Evolutionary conservation across 495 filamentous ascomycete species (phyloP), one percentile per base, ranked within the genome.

Genomic region (Lasiosphaeris hirsuta): DNA sequence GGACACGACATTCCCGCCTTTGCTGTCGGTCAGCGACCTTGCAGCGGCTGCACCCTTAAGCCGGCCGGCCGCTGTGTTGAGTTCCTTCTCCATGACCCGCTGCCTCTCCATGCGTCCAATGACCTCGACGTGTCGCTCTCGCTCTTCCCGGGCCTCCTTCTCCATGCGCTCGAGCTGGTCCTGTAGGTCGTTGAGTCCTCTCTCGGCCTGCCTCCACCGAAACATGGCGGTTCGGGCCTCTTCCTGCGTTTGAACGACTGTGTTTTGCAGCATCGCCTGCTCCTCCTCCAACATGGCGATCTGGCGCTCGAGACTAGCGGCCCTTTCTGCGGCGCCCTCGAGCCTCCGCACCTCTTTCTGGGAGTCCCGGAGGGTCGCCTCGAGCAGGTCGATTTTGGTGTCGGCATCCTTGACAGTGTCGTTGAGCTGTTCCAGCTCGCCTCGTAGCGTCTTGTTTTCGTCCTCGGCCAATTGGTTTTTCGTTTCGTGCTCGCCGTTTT

Each of bases 141-240:
- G 83, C 73, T 98, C 93, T 59, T 94, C 85, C 46, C 78, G 80
- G 7, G 91, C 85, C 66, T 97, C 93, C 57, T 80, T 82, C 68
- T 96, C 92, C 59, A 98, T 95, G 41, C 84, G 78, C 63, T 96
- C 92, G 7, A 98, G 80, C 66, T 97, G 90, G 39, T 92, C 89
- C 63, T 93, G 85, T 8, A 97, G 74, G 44, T 87, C 82, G 15
- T 70, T 75, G 36, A 97, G 76, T 1, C 83, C 86, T 35, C 79
- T 76, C 71, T 98, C 90, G 2, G 93, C 90, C 65, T 86, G 80
- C 69, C 82, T 86, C 90, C 90, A 97, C 43, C 92, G 80, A 63
- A 88, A 82, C 44, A 90, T 76, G 10, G 92, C 89, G 10, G 86
- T 85, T 56, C 83, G 80, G 57, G 90, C 86, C 54, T 90, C 84